Percentiles rank a stretch among this genome's conserved stretches.
These are phyloP conservation scores for Lachnum nothofagi DNA, from an alignment of 2,329 filamentous ascomycete species.

Conservation along the genomic window DNA sequence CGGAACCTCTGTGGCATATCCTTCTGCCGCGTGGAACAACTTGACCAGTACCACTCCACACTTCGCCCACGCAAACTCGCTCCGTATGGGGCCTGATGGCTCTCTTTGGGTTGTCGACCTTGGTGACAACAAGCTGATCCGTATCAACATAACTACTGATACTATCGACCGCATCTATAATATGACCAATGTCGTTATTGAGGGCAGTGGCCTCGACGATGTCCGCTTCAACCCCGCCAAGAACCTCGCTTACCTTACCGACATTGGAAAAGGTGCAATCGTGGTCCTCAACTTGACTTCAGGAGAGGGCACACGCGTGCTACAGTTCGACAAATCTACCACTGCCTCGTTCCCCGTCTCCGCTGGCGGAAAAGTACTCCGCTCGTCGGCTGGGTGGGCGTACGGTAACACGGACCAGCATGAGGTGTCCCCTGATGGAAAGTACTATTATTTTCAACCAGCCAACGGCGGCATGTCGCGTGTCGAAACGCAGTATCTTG, in stretches of 20 bases:
- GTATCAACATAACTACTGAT: constrained; percentile 20
- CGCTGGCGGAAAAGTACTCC: constrained; percentile 17
- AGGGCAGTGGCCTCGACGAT: constrained; percentile 33
- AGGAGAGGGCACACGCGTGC: constrained; percentile 27
- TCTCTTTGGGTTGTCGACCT: too few species aligned
- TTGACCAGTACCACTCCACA: too few species aligned
- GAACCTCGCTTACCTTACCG: constrained; percentile 69
- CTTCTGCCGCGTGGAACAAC: too few species aligned
- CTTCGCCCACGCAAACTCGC: too few species aligned
- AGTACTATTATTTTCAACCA: constrained; percentile 37
- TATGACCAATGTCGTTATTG: constrained; percentile 32
- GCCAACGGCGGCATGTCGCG: constrained; percentile 34
- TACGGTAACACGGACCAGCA: constrained; percentile 37
- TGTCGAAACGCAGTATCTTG: constrained; percentile 33
- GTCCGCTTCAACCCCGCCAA: constrained; percentile 31
- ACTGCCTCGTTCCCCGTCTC: constrained; percentile 21
- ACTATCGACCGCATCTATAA: constrained; percentile 32
- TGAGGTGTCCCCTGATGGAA: constrained; percentile 37
- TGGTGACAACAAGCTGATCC: constrained; percentile 37
- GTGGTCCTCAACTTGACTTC: constrained; percentile 30
- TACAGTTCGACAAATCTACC: constrained; percentile 29
- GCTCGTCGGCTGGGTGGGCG: constrained; percentile 30
- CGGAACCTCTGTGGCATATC: too few species aligned
- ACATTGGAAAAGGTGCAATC: constrained; percentile 57
- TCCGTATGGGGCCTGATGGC: too few species aligned